A percentile compares a stretch with the other conserved stretches of the same genome.
These are phyloP conservation scores for Trichoderma virens DNA, from an alignment of 495 filamentous ascomycete species.

Conservation along the genomic window DNA sequence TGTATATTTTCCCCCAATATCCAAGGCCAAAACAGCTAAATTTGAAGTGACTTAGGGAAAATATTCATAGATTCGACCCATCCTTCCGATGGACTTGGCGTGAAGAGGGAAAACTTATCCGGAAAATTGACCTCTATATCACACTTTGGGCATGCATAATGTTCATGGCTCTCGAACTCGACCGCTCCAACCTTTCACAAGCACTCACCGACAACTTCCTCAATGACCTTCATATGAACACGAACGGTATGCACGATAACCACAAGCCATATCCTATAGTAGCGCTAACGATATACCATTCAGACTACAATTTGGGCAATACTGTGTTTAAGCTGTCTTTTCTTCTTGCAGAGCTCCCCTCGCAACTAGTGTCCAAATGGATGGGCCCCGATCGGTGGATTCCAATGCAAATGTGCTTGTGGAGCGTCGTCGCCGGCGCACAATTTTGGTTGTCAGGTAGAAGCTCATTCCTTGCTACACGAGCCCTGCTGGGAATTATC, in stretches of 20 bases:
- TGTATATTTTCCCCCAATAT: background rate
- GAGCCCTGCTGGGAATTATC: constrained; percentile 37
- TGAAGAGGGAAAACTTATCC: background rate
- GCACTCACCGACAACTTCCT: constrained; percentile 37
- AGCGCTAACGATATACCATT: background rate
- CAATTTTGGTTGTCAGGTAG: constrained; percentile 32
- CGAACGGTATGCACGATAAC: constrained; percentile 42
- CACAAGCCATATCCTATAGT: constrained; percentile 17
- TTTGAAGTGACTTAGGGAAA: background rate
- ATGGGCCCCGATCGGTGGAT: constrained; percentile 41
- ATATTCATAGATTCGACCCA: background rate
- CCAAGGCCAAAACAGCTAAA: background rate
- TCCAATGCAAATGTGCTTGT: constrained; percentile 36
- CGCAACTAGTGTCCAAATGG: constrained; percentile 40
- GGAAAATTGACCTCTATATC: constrained; percentile 26
- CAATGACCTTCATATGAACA: constrained; percentile 22
- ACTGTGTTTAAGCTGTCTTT: constrained; percentile 36
- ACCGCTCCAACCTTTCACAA: constrained; percentile 38
- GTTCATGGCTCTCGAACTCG: constrained; percentile 39
- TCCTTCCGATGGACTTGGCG: background rate
- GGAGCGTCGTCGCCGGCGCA: constrained; percentile 34
- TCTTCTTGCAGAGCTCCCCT: constrained; percentile 40
- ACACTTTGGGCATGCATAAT: constrained; percentile 36
- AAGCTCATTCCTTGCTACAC: constrained; percentile 32
- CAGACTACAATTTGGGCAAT: constrained; percentile 17